Base-by-base conservation (phyloP, 257 asterid species). In the Pogostemon cablin region DNA sequence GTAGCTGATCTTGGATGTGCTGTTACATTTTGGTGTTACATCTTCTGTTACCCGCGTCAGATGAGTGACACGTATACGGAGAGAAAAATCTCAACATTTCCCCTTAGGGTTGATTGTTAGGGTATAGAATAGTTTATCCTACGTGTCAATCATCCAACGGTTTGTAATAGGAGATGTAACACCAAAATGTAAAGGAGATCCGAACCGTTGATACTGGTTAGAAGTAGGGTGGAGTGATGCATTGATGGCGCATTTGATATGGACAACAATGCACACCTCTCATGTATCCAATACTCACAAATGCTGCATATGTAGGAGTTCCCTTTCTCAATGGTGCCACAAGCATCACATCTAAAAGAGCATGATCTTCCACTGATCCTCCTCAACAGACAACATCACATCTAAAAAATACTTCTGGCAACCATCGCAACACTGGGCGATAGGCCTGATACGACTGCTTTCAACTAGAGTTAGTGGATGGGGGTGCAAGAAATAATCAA, bases 191-290 rank as follows among this genome's bases (percentile, higher is more conserved):
- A 52, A 10, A 15, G 15, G 15, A 15, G 15, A 15, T 15, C 0
- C 15, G 15, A 15, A 15, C 15, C 15, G 15, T 62, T 12, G 8
- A 10, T 7, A 44, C 11, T 0, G 3, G 52, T 42, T 39, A 25
- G 48, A 6, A 39, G 7, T 9, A 10, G 66, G 1, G 10, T 6
- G 12, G 2, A 9, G 50, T 6, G 72, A 37, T 7, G 48, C 9
- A 3, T 25, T 10, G 37, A 32, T 17, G 46, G 67, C 67, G 67
- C 74, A 69, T 20, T 69, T 69, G 67, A 69, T n/a, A 35, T 69
- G 74, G 10, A 12, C 67, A 67, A 15, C 9, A 7, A 10, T 3
- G 63, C 63, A 4, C 72, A 52, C 0, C 53, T 53, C 72, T 67
- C 52, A 1, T 52, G 63, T 3, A 53, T 53, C 50, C 40, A 53